Evolutionary conservation across 1,284 basidiomycete species (phyloP).

Genomic region (Melampsora medusae): DNA sequence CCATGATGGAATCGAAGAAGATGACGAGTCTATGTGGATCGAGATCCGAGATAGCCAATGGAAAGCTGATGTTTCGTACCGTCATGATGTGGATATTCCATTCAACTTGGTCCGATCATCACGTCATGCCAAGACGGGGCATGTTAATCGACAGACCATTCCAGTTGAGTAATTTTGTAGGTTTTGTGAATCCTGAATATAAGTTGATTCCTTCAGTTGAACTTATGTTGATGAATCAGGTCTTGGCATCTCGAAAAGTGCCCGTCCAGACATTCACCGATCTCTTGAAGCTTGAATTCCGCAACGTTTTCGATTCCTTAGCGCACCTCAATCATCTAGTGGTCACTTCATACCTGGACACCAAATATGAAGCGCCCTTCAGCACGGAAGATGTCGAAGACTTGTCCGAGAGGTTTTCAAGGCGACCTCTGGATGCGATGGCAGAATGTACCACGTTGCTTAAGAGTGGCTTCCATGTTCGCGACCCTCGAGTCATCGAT

Average conservation of each 20-base stretch:
- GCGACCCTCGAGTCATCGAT: conserved; percentile 27
- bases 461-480: conserved; percentile 19
- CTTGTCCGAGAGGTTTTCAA: conserved; percentile 24
- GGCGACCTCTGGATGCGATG: conserved; percentile 9
- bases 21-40: conserved; percentile 24
- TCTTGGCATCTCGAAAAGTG: conserved; percentile 27
- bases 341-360: conserved; percentile 9
- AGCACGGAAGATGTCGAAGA: conserved; percentile 2
- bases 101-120: conserved; percentile 36
- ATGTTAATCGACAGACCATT: conserved; percentile 38
- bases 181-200: background rate
- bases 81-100: background rate
- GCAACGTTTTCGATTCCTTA: background rate
- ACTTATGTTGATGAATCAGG: background rate
- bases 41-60: conserved; percentile 43
- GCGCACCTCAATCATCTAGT: background rate
- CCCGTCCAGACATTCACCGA: conserved; percentile 21
- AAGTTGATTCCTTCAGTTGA: background rate
- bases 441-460: conserved; percentile 18
- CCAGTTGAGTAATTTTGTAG: conserved; percentile 19
- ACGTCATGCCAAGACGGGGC: conserved; percentile 6
- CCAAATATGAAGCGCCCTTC: background rate
- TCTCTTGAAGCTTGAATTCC: conserved; percentile 10
- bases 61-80: conserved; percentile 33
- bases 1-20: background rate